Conservation (phyloP, 1,284 basidiomycete species). For the Thelephora terrestris region DNA sequence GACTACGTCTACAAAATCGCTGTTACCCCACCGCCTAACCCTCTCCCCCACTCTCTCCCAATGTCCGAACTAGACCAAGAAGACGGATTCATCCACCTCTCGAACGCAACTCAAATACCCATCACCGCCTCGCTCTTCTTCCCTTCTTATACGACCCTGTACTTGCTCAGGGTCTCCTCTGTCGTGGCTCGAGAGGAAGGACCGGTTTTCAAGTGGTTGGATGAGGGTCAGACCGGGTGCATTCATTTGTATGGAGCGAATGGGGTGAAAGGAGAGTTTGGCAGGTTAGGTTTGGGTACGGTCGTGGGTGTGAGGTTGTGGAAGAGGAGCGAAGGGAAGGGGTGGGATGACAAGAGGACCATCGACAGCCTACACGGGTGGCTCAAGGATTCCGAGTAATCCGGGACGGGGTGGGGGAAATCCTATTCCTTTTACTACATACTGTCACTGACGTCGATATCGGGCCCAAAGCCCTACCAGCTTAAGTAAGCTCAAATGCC, state of each 20-base stretch:
- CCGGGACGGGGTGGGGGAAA: too few species aligned
- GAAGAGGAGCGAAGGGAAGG: conserved; percentile 14
- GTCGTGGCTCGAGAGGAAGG: conserved; percentile 25
- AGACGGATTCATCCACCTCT: conserved; percentile 53
- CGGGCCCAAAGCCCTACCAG: too few species aligned
- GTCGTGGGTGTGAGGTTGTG: conserved; percentile 17
- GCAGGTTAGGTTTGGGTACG: conserved; percentile 19
- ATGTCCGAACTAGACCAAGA: conserved; percentile 29
- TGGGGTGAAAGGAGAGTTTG: conserved; percentile 9
- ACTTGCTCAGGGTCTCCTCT: conserved; percentile 36
- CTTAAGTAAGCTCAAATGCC: too few species aligned
- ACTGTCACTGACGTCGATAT: too few species aligned
- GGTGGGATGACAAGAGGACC: conserved; percentile 16
- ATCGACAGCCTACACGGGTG: too few species aligned
- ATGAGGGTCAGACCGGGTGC: conserved; percentile 9
- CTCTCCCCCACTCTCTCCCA: conserved; percentile 23
- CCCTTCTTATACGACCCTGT: conserved; percentile 27
- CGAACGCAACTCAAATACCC: conserved; percentile 44
- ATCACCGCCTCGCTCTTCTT: conserved; percentile 49
- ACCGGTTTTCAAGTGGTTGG: conserved; percentile 29
- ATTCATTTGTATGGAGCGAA: conserved; percentile 14
- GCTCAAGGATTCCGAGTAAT: too few species aligned
- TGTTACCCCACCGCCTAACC: conserved; percentile 25
- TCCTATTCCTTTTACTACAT: too few species aligned
- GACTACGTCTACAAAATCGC: conserved; percentile 45